Percentiles rank a stretch among this genome's conserved stretches.
Conservation (phyloP, 2,329 filamentous ascomycete species). For the Colletotrichum incanum region DNA sequence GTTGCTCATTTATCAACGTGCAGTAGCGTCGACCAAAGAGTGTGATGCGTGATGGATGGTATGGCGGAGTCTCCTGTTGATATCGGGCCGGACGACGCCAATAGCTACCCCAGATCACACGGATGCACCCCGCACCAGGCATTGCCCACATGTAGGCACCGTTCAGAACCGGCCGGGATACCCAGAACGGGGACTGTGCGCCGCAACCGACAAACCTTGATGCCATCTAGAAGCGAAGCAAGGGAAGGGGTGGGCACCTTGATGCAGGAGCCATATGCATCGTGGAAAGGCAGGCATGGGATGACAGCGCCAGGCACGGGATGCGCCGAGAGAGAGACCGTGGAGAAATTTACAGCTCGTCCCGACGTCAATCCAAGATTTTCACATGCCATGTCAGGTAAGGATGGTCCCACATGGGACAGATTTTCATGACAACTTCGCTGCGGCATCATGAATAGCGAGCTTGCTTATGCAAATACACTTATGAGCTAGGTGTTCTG, state of each 20-base stretch:
- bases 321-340: slow-evolving; percentile 39
- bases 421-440: background rate
- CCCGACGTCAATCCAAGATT: background rate
- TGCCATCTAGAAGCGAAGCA: slow-evolving; percentile 10
- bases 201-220: slow-evolving; percentile 42
- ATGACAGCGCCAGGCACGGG: slow-evolving; percentile 31
- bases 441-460: background rate
- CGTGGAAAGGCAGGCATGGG: slow-evolving; percentile 15
- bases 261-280: slow-evolving; percentile 34
- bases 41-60: slow-evolving; percentile 27
- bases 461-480: background rate
- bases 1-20: slow-evolving; percentile 13
- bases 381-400: slow-evolving; percentile 21
- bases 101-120: slow-evolving; percentile 42
- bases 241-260: slow-evolving; percentile 22
- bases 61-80: slow-evolving; percentile 43
- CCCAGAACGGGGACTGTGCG: slow-evolving; percentile 35
- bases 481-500: background rate
- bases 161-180: slow-evolving; percentile 29
- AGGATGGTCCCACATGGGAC: background rate
- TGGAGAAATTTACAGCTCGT: background rate
- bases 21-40: slow-evolving; percentile 27
- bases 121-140: slow-evolving; percentile 39
- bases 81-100: slow-evolving; percentile 39
- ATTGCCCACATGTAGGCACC: slow-evolving; percentile 22